Base-by-base conservation (phyloP, 2,329 filamentous ascomycete species). In the Cladosporium colombiae region DNA sequence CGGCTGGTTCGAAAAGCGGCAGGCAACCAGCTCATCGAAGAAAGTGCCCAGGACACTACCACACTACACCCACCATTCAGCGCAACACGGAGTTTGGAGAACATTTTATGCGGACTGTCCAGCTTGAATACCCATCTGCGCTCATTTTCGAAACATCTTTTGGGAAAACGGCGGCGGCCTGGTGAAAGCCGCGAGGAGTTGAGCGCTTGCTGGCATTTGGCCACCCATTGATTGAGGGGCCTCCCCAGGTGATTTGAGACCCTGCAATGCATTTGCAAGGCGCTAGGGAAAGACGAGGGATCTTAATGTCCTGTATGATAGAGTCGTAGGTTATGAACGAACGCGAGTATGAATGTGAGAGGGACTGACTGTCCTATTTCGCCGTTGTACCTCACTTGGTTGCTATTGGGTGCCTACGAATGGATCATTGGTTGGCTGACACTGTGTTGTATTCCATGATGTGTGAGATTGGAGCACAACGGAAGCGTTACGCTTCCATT, bases 221-320 rank as follows among this genome's bases (percentile, higher is more conserved):
- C 40, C 40, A 55, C n/a, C 27, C 52, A 23, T 29, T 29, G 25
- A 33, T 29, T 29, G 52, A 55, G 27, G 52, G 27, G 18, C 18
- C 8, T 46, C 40, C n/a, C 18, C 16, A 18, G n/a, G 27, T 29
- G 27, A 10, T 55, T 31, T 2, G 18, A 53, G 50, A 18, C 50
- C 27, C 18, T 31, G 52, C 11, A 29, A 55, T 16, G 52, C 29
- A 55, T 55, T 55, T 55, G 52, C 52, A 13, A 31, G 52, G 52
- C 52, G 52, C 52, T 55, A 55, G 27, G 50, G 11, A 31, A 21
- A 33, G 52, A 55, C 25, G 52, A 55, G n/a, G 27, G 31, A 31
- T 29, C 29, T 31, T 33, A 55, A 55, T 55, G 52, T 55, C 52
- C 52, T 55, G 52, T 55, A 55, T 55, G 52, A 55, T 55, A 55